A percentile compares a stretch with the other conserved stretches of the same genome.
Conservation (phyloP, 140 eudicot genomes). For the Flaveria floridana region DNA sequence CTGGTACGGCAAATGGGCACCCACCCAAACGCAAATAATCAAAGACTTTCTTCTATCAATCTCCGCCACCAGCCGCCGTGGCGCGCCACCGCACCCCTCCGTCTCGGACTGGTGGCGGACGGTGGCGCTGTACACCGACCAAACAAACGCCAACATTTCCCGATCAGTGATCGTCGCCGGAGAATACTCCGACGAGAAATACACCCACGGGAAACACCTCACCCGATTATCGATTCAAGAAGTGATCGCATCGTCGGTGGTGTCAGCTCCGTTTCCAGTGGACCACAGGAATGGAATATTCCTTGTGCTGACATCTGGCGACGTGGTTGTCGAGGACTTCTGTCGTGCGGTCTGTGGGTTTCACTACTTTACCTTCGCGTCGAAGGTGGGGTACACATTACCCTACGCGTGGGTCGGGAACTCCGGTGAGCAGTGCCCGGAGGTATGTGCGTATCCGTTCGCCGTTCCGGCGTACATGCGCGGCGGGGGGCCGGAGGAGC, state of each 20-base stretch:
- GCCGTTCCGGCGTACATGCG: conserved; percentile 72
- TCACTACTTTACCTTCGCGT: conserved; percentile 78
- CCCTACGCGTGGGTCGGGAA: conserved; percentile 93
- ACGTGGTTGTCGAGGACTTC: conserved; percentile 69
- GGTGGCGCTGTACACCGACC: conserved; percentile 70
- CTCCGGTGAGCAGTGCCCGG: conserved; percentile 78
- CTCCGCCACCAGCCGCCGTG: conserved; percentile 46
- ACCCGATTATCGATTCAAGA: conserved; percentile 63
- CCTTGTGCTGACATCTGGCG: conserved; percentile 55
- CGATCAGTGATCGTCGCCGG: conserved; percentile 52
- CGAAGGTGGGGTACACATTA: conserved; percentile 72
- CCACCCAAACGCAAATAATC: conserved; percentile 47
- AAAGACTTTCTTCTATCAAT: conserved; percentile 65
- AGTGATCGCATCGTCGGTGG: conserved; percentile 60
- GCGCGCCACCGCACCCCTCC: conserved; percentile 42
- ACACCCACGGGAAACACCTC: conserved; percentile 64
- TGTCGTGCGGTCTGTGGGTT: conserved; percentile 85
- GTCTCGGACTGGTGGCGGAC: conserved; percentile 78
- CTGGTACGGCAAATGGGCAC: conserved; percentile 80
- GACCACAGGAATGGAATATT: conserved; percentile 70
- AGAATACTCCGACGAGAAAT: conserved; percentile 53
- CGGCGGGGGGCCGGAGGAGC: conserved; percentile 49
- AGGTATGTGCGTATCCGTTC: conserved; percentile 84
- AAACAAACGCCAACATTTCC: conserved; percentile 70
- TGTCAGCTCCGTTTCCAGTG: conserved; percentile 57